A percentile compares a stretch with the other conserved stretches of the same genome.
Evolutionary conservation across 352 stramenopile species (phyloP).

Genomic region (Globisporangium spiculum): DNA sequence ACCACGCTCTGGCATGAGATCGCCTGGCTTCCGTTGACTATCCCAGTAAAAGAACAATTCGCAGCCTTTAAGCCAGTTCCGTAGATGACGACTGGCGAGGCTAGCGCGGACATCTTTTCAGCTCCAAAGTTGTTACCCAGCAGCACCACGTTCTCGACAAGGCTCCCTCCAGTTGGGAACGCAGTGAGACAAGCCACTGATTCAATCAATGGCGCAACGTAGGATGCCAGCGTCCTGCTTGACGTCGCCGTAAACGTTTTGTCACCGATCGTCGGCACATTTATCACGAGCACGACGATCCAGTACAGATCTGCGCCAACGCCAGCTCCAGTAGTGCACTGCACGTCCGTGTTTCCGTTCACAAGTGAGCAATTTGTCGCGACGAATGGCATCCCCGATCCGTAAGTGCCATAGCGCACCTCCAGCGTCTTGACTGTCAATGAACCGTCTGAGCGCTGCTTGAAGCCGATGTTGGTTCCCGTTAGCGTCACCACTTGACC

Average conservation of each 20-base stretch:
- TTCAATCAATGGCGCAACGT: slow-evolving; percentile 26
- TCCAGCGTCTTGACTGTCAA: slow-evolving; percentile 35
- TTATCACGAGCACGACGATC: slow-evolving; percentile 49
- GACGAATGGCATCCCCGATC: slow-evolving; percentile 27
- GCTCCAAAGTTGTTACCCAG: slow-evolving; percentile 45
- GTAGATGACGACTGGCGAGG: slow-evolving; percentile 30
- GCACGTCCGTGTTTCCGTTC: slow-evolving; percentile 41
- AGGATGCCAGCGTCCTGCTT: slow-evolving; percentile 32
- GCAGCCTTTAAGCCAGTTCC: slow-evolving; percentile 30
- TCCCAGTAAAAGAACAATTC: slow-evolving; percentile 23
- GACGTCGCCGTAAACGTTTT: slow-evolving; percentile 42
- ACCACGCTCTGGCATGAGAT: slow-evolving; percentile 37
- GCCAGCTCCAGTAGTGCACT: slow-evolving; percentile 39
- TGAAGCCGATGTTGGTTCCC: slow-evolving; percentile 58
- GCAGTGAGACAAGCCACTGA: slow-evolving; percentile 26
- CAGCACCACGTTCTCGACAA: slow-evolving; percentile 30
- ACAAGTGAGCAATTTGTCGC: slow-evolving; percentile 41
- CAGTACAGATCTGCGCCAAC: slow-evolving; percentile 45
- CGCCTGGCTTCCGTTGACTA: slow-evolving; percentile 19
- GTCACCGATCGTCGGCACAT: slow-evolving; percentile 29
- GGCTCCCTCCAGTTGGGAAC: slow-evolving; percentile 42
- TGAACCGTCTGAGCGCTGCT: slow-evolving; percentile 35
- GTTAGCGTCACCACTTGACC: slow-evolving; percentile 35
- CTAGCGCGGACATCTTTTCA: slow-evolving; percentile 5
- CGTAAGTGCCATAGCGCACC: slow-evolving; percentile 46